Base-by-base conservation (phyloP, 495 filamentous ascomycete species). In the Jackrogersella multiformis region DNA sequence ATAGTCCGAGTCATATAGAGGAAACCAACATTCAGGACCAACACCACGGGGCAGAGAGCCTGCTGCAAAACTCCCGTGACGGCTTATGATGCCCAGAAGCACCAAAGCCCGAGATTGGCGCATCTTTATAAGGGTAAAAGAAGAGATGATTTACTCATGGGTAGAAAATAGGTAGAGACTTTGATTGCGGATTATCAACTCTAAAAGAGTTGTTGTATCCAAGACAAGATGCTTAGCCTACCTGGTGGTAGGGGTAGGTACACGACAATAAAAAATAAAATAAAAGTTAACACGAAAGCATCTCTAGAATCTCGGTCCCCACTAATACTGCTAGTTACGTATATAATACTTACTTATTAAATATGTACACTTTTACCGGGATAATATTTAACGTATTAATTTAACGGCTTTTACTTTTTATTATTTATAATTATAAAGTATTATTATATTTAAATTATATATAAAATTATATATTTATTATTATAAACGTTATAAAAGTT, bases 21-120 rank as follows among this genome's bases (percentile, higher is more conserved):
- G 71, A 79, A 58, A 73, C 75, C 66, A 44, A 77, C 75, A 77
- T 68, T 77, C 75, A 41, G 75, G 75, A 16, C 75, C 72, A 60
- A 77, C 74, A 28, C 75, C 75, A 42, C 75, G 66, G 18, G 75
- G 75, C 41, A 76, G 53, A 44, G 69, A 72, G 13, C 64, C 58
- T 55, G 73, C 73, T 63, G 57, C 53, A 44, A 56, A 72, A 49
- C 72, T 62, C 61, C 67, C 66, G 53, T 71, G 72, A 28, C 53
- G 58, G 20, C 72, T 69, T 54, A 74, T 56, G 69, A 75, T 70
- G 72, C 75, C 65, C 66, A 73, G 39, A 51, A 77, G 71, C 72
- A 76, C 60, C 69, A 70, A 61, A 53, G 69, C 67, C 69, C 68
- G 61, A 66, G 72, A 73, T 58, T 68, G 74, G 67, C 65, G 71